Evolutionary conservation across 1,139 yeast genomes (phyloP), one percentile per base, ranked within the genome.

Genomic region (Pichia sp.): DNA sequence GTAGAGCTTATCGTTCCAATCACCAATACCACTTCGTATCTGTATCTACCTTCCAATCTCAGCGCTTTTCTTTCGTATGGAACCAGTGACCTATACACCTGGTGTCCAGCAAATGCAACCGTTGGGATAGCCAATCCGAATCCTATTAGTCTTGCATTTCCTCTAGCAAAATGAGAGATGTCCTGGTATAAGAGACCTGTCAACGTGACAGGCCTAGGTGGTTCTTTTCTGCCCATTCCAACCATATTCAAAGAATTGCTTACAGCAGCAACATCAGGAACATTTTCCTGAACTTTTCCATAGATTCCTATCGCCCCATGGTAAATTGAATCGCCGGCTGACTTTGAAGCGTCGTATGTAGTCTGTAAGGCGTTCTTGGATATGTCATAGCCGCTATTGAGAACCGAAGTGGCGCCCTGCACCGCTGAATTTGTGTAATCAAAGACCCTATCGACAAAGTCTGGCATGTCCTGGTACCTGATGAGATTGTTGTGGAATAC

Each of bases 1-100:
- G 88, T 87, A 45, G 83, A 93, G 0, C 76, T 69, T 2, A 91
- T 88, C 2, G 88, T 79, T 2, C 94, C 94, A 3, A 84, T 69
- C 6, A 85, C 62, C 22, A 85, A 62, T 0, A 84, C 74, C 6
- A 82, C 91, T 48, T 84, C 93, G 40, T 71, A 69, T 30, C 43
- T 33, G n/a, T 29, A 26, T 17, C 37, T 29, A 14, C 26, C 26
- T 3, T 30, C n/a, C 13, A 40, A 25, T 13, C 43, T 28, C n/a
- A 34, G 27, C 7, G 87, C 94, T 42, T 79, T 62, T 48, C 94
- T 63, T n/a, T 33, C 20, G 18, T 32, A 39, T 6, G 48, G 50
- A 16, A 32, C 25, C n/a, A 34, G 22, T 8, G 28, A 22, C 22
- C 45, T 39, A 24, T 37, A 43, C 4, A 35, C 17, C 18, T 38